A percentile compares a stretch with the other conserved stretches of the same genome.
phyloP scores from a whole-genome alignment of 139 green algal genomes.

The Chlamydomonas schloesseri region DNA sequence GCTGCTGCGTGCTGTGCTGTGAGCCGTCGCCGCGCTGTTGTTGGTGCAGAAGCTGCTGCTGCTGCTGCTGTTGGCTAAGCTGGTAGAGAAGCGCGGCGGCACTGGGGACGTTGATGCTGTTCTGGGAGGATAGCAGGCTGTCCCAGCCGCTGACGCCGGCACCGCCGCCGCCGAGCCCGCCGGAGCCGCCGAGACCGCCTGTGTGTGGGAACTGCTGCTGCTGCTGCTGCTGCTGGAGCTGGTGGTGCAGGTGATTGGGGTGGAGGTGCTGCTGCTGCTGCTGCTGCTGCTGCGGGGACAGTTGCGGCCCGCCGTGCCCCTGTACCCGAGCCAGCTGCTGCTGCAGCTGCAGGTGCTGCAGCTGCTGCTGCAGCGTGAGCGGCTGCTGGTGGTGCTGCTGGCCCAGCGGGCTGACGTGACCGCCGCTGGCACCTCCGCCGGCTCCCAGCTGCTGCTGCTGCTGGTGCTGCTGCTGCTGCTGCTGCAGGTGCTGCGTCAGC shows the following conservation, averaged over 20 bases:
- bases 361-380: neutral
- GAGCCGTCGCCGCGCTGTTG: no score
- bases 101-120: neutral
- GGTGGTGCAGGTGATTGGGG: neutral
- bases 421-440: neutral
- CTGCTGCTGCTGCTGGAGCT: constrained; percentile 10
- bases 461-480: neutral
- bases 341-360: neutral
- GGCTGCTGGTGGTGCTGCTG: neutral
- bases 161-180: neutral
- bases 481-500: neutral
- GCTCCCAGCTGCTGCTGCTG: neutral
- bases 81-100: neutral
- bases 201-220: neutral
- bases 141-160: neutral
- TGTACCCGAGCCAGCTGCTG: neutral
- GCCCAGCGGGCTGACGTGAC: neutral
- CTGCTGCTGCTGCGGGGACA: neutral
- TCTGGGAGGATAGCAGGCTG: neutral
- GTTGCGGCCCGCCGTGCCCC: neutral
- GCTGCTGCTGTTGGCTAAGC: neutral
- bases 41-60: neutral
- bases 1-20: no score
- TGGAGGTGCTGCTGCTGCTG: neutral
- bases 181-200: neutral